Evolutionary conservation across 352 stramenopile genomes (phyloP).

Genomic region (Phytophthora fragariaefolia): DNA sequence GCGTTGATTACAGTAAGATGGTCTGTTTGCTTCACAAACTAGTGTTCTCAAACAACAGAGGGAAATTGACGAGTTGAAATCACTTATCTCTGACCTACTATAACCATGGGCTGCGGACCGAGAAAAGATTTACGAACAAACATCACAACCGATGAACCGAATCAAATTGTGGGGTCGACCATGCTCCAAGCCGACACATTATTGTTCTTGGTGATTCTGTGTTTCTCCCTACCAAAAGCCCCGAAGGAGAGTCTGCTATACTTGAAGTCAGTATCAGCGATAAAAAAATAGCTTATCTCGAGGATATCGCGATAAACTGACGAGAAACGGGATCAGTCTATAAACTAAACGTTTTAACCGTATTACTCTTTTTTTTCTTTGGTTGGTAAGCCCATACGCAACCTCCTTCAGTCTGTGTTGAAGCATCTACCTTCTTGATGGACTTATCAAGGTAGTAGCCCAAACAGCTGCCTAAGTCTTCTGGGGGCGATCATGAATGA

Average conservation of each 20-base stretch:
- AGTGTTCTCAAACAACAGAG: not conserved
- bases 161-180: not conserved
- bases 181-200: no score
- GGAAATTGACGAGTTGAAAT: not conserved
- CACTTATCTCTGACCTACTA: not conserved
- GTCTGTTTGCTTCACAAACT: no score
- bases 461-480: no score
- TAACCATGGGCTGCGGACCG: not conserved
- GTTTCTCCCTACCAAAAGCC: not conserved
- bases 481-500: no score
- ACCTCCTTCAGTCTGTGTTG: no score
- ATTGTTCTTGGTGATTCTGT: not conserved
- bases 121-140: not conserved
- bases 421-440: no score
- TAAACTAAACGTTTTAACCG: not conserved
- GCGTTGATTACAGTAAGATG: no score
- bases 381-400: no score
- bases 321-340: not conserved
- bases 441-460: no score
- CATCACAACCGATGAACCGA: not conserved
- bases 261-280: not conserved
- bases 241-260: not conserved
- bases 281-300: not conserved
- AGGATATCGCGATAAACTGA: not conserved
- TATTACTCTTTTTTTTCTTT: not conserved